Evolutionary conservation across 441 rosid genomes (phyloP), one percentile per base, ranked within the genome.

Genomic region (Eruca vesicaria): DNA sequence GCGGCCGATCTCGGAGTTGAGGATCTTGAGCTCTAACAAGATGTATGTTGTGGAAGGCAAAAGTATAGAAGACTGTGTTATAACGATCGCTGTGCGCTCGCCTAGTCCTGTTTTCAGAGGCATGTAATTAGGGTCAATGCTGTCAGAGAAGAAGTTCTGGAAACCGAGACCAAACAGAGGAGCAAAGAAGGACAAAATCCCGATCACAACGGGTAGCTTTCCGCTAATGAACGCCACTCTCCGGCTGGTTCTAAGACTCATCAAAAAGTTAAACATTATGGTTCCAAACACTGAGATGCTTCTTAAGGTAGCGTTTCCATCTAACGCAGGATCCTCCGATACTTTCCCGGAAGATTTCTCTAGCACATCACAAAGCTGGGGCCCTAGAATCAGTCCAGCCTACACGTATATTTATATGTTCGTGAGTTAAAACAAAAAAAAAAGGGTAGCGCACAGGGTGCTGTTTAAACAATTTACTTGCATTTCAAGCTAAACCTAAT

Each of bases 371-470:
- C 43, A 45, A 3, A 60, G 43, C 12, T 71, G 74, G 21, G 74
- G 74, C 14, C 74, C 74, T 14, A 71, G 14, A 1, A 71, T 71
- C 7, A 71, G 4, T 15, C 74, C 74, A 59, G 66, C 74, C 67
- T 71, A 7, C 56, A 50, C 21, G 23, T 50, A 50, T 16, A 50
- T 18, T 50, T 16, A 50, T 50, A 50, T 50, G 56, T 50, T 16
- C 56, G 55, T 48, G 56, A 50, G 8, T 7, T 50, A 45, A n/a
- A 45, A 6, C 19, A n/a, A 43, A 43, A 43, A 6, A 45, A 45
- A n/a, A n/a, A n/a, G 20, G 53, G 53, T 45, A n/a, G 52, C 52
- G 15, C 16, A 16, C 52, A 45, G n/a, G 52, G 52, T 15, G 15
- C 15, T 15, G 7, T 48, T 48, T 48, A 12, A 31, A 66, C 21